These are phyloP conservation scores for Nannochloropsis granulata DNA, from an alignment of 108 stramenopile genomes.

Conservation along the genomic window DNA sequence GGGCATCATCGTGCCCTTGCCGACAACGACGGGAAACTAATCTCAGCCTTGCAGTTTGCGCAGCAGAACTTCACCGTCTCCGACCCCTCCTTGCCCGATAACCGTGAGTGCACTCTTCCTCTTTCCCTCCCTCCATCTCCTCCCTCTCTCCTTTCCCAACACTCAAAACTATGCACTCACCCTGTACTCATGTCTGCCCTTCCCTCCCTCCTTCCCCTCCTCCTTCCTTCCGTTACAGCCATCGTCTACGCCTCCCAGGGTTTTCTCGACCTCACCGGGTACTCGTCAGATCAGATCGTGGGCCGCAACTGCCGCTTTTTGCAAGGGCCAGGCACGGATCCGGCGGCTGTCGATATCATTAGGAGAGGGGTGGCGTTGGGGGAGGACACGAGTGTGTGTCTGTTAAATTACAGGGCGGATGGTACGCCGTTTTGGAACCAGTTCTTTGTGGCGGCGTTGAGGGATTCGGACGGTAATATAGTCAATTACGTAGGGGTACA, in stretches of 20 bases:
- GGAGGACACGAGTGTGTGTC: conserved; percentile 69
- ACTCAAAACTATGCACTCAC: neutral
- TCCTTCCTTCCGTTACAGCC: neutral
- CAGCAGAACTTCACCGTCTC: conserved; percentile 41
- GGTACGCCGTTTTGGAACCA: conserved; percentile 97
- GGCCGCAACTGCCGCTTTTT: conserved; percentile 93
- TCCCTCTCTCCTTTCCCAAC: neutral
- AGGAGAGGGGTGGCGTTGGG: conserved; percentile 28
- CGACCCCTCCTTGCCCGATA: conserved; percentile 92
- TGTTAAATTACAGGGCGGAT: conserved; percentile 93
- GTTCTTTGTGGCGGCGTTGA: conserved; percentile 79
- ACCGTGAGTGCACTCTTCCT: conserved; percentile 34
- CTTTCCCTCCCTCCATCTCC: neutral
- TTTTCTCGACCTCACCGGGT: conserved; percentile 39
- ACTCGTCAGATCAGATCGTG: conserved; percentile 55
- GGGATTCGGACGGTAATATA: conserved; percentile 55
- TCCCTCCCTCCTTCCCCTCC: neutral
- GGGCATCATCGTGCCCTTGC: neutral
- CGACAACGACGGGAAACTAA: neutral
- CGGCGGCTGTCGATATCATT: conserved; percentile 36
- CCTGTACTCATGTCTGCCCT: neutral
- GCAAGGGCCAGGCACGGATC: conserved; percentile 83
- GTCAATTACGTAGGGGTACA: conserved; percentile 43
- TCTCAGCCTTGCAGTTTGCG: neutral
- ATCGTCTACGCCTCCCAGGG: conserved; percentile 41